These are phyloP conservation scores for Yarrowia keelungensis DNA, from an alignment of 805 yeast genomes.

Conservation along the genomic window DNA sequence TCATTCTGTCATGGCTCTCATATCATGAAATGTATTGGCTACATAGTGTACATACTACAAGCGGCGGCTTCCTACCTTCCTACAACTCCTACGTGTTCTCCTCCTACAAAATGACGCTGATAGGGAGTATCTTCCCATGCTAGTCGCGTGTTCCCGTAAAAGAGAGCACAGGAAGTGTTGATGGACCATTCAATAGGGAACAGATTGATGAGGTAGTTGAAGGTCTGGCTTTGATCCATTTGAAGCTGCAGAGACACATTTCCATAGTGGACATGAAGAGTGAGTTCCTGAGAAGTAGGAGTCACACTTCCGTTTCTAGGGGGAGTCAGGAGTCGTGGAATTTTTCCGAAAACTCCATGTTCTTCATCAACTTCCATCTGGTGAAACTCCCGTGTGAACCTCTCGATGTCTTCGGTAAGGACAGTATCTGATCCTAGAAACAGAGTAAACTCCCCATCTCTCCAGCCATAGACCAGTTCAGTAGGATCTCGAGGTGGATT, in stretches of 20 bases:
- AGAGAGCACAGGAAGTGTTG: not conserved
- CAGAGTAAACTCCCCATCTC: not conserved
- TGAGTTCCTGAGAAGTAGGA: not conserved
- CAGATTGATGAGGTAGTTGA: not conserved
- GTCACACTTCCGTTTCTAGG: not conserved
- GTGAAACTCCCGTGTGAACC: not conserved
- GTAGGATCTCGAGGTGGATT: not conserved
- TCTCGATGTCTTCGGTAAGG: not conserved
- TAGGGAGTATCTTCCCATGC: not conserved
- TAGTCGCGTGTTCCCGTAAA: not conserved
- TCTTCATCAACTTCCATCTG: not conserved
- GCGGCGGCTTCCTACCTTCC: no score
- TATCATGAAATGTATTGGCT: no score
- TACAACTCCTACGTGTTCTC: not conserved
- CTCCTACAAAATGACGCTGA: not conserved
- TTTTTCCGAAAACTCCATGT: no score
- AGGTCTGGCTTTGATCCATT: not conserved
- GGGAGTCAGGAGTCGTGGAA: not conserved
- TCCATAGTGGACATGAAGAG: not conserved
- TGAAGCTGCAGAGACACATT: not conserved
- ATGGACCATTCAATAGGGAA: conserved; percentile 1
- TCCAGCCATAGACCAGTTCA: not conserved
- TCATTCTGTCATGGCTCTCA: no score
- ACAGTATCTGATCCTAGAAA: not conserved
- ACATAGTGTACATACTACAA: no score